Evolutionary conservation across 306 rosid species (phyloP), one percentile per base, ranked within the genome.

Genomic region (Aeschynomene evenia): DNA sequence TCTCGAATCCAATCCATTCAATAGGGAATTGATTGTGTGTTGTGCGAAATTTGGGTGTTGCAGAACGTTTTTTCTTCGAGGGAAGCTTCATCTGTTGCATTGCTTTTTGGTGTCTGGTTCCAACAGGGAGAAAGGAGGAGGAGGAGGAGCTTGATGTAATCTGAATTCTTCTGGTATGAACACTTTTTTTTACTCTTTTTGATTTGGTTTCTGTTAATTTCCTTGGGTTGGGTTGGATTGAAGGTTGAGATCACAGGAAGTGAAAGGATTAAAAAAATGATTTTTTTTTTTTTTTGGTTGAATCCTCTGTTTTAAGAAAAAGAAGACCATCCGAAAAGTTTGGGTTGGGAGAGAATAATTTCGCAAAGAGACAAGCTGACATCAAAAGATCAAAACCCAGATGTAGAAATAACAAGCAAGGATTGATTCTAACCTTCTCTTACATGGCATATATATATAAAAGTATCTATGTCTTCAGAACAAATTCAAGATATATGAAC

Each of bases 361-460:
- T 75, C 34, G 26, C 23, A 56, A 67, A 39, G 55, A 67, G 73
- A 77, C 59, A 66, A 55, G 73, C 60, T 70, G 75, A 65, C 76
- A 65, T 48, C 60, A 36, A 78, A 85, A 79, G 81, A 82, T 77
- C 76, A 31, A 77, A 79, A 40, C 77, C 71, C 85, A 66, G 72
- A 82, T 81, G 78, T 78, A 51, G 78, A 77, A 76, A 51, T 69
- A 49, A 46, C 92, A 81, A 83, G 92, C 79, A 86, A 85, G 88
- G 80, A 87, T 85, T 22, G 78, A 83, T 85, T 87, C 81, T n/a
- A 77, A 80, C 55, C 70, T 55, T 72, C 73, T 74, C 49, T 50
- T 59, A 64, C 31, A 43, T 64, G 57, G 23, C 62, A 55, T 52
- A 62, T 45, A 52, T 56, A 55, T 52, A 62, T 45, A 52, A 22